phyloP scores from a whole-genome alignment of 768 basidiomycete genomes.

The Suillus alpinus region DNA sequence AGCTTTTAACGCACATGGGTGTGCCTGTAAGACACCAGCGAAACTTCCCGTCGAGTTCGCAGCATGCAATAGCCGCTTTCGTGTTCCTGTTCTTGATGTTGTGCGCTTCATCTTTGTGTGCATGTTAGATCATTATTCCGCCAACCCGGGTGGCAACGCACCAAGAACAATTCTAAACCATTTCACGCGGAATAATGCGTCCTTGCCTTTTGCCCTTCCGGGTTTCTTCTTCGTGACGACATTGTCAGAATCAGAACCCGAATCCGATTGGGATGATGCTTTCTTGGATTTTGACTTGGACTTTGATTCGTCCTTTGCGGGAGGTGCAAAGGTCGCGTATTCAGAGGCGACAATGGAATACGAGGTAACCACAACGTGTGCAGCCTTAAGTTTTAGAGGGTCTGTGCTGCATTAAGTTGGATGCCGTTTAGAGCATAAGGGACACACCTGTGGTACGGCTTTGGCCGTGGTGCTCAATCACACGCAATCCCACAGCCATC shows the following conservation, averaged over 20 bases:
- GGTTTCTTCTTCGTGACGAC: constrained; percentile 37
- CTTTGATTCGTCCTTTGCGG: constrained; percentile 56
- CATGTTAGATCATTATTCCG: not conserved
- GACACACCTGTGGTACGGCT: constrained; percentile 62
- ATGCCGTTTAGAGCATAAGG: not conserved
- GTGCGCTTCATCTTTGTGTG: constrained; percentile 80
- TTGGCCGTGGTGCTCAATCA: constrained; percentile 83
- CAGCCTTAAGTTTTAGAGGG: constrained; percentile 46
- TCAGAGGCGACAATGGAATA: constrained; percentile 85
- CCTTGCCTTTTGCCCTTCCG: constrained; percentile 43
- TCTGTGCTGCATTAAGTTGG: constrained; percentile 37
- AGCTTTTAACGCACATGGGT: constrained; percentile 49
- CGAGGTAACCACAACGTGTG: constrained; percentile 82
- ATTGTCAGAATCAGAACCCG: constrained; percentile 36
- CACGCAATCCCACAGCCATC: constrained; percentile 62
- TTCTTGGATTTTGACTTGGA: constrained; percentile 38
- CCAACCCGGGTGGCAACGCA: constrained; percentile 27
- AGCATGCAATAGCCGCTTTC: constrained; percentile 76
- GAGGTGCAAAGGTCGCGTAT: constrained; percentile 49
- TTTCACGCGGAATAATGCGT: constrained; percentile 71
- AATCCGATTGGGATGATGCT: constrained; percentile 22
- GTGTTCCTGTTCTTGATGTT: constrained; percentile 88
- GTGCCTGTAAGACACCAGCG: constrained; percentile 90
- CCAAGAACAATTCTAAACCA: constrained; percentile 89
- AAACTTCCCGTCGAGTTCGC: constrained; percentile 70